Base-by-base conservation (phyloP, 179 eudicot genomes). In the Silene noctiflora region DNA sequence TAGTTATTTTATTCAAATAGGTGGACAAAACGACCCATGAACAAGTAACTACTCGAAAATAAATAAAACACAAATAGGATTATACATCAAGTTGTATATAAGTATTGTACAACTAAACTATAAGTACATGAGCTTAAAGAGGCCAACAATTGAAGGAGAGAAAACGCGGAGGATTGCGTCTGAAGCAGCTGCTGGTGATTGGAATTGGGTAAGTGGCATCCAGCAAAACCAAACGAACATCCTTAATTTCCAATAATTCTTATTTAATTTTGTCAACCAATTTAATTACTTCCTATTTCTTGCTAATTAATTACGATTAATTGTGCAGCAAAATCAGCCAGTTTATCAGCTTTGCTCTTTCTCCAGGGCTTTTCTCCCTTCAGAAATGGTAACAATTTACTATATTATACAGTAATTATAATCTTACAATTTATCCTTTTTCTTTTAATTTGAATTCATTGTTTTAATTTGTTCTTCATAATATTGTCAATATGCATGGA, bases 381-480 rank as follows among this genome's bases (percentile, higher is more conserved):
- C 31, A 46, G 16, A 56, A 64, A 53, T 76, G 83, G 79, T 76
- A 67, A 62, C 65, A 29, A 20, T 48, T 35, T 33, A 33, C 35
- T 33, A 33, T 33, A 33, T 33, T 33, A 3, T 33, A 25, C 27
- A 25, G 27, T 33, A 33, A 33, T 1, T 1, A 11, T 16, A 27
- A 17, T 31, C 31, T 75, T 21, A 13, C 19, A n/a, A 0, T 16
- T 24, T 19, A 42, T 3, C 0, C n/a, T 24, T 69, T 11, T 35
- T 44, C 1, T 9, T 48, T 48, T 2, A 4, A 69, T 22, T 44
- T 69, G 2, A 12, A 17, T 60, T 11, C 58, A 42, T 22, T 10
- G 22, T 85, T 83, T 85, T 84, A 60, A 85, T 51, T 70, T 55
- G n/a, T n/a, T 33, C 53, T 53, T 22, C 14, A 19, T 70, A 11